Conservation (phyloP, 129 eudicot genomes). For the Escallonia herrerae region DNA sequence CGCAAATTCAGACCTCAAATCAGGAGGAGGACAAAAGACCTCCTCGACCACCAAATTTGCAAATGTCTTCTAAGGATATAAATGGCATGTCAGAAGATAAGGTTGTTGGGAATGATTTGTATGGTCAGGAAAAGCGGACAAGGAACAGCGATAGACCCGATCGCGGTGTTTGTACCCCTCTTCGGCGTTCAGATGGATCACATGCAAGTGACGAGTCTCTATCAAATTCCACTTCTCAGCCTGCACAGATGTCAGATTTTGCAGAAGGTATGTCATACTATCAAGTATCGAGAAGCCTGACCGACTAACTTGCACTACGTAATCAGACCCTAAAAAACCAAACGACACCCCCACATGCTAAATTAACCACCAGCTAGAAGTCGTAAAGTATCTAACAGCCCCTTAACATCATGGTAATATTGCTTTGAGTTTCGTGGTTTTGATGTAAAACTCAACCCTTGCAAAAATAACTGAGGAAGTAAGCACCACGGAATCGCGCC, state of each 20-base stretch:
- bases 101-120: conserved; percentile 25
- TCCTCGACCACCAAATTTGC: conserved; percentile 56
- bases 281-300: too few relatives aligned
- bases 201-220: conserved; percentile 59
- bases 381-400: too few relatives aligned
- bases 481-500: too few relatives aligned
- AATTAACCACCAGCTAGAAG: too few relatives aligned
- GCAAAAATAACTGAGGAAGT: too few relatives aligned
- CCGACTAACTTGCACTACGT: too few relatives aligned
- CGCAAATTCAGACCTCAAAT: conserved; percentile 28
- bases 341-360: too few relatives aligned
- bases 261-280: conserved; percentile 44
- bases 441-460: too few relatives aligned
- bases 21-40: conserved; percentile 68
- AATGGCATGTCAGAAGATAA: conserved; percentile 53
- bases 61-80: conserved; percentile 25
- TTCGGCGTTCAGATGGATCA: conserved; percentile 68
- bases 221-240: conserved; percentile 43
- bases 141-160: conserved; percentile 89
- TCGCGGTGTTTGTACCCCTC: conserved; percentile 97
- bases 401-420: too few relatives aligned
- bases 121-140: conserved; percentile 54
- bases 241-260: conserved; percentile 33
- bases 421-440: too few relatives aligned
- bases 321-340: too few relatives aligned